A percentile compares a stretch with the other conserved stretches of the same genome.
Conservation (phyloP, 1,139 yeast species). For the Lodderomyces beijingensis region DNA sequence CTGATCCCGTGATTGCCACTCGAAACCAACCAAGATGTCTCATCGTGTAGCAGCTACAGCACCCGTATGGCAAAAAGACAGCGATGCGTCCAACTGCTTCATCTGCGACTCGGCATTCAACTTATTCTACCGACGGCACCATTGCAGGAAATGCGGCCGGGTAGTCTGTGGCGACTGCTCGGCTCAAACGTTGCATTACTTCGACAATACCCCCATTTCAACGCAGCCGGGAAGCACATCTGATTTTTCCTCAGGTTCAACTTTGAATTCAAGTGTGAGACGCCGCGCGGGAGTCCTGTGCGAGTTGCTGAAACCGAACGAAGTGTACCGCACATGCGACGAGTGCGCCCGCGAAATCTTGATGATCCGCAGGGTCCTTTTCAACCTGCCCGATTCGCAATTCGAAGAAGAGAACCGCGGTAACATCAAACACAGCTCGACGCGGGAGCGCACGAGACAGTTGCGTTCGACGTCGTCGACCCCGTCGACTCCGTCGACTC, state of each 20-base stretch:
- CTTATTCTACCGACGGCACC: conserved; percentile 78
- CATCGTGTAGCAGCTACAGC: not conserved
- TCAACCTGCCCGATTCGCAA: conserved; percentile 11
- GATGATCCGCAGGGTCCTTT: conserved; percentile 49
- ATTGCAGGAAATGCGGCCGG: conserved; percentile 82
- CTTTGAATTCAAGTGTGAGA: not conserved
- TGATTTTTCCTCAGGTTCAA: too few species aligned
- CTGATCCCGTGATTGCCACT: too few species aligned
- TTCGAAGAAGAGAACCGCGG: conserved; percentile 2
- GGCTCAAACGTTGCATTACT: conserved; percentile 37
- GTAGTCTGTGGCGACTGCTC: conserved; percentile 73
- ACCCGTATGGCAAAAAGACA: conserved; percentile 74
- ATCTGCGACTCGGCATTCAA: conserved; percentile 58
- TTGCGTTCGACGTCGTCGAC: conserved; percentile 9
- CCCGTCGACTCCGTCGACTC: conserved; percentile 8
- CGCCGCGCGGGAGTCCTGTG: too few species aligned
- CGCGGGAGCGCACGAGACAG: conserved; percentile 9
- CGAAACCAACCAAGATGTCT: too few species aligned
- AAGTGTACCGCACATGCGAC: conserved; percentile 69
- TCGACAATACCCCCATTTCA: conserved; percentile 36
- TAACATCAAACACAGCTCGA: conserved; percentile 21
- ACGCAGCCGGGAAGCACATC: conserved; percentile 5
- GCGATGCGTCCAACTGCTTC: conserved; percentile 53
- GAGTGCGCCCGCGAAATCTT: conserved; percentile 60
- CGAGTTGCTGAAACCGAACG: too few species aligned